phyloP scores from a whole-genome alignment of 2,329 filamentous ascomycete species.

The Paraphaeosphaeria sporulosa region DNA sequence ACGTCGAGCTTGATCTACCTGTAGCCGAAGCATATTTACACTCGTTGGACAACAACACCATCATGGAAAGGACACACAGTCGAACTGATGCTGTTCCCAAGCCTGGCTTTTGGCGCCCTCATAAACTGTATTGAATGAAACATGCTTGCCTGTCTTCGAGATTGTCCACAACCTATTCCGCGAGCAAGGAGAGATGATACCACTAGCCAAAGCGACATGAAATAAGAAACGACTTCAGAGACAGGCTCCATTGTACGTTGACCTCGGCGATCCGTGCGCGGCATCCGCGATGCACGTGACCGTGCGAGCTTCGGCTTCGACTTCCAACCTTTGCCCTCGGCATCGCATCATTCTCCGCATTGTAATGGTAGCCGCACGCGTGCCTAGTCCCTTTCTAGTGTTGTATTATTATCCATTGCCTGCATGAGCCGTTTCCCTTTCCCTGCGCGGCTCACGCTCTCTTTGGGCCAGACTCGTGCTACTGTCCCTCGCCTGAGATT shows the following conservation, averaged over 20 bases:
- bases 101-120: constrained; percentile 54
- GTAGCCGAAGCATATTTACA: neutral
- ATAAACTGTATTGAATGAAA: constrained; percentile 53
- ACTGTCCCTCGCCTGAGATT: constrained; percentile 19
- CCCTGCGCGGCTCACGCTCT: constrained; percentile 38
- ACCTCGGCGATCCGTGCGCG: constrained; percentile 11
- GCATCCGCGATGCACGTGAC: constrained; percentile 14
- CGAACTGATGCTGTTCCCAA: constrained; percentile 29
- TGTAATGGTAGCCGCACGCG: constrained; percentile 20
- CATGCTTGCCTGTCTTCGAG: neutral
- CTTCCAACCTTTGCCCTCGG: constrained; percentile 22
- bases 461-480: constrained; percentile 24
- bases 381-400: constrained; percentile 24
- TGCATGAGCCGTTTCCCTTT: constrained; percentile 35
- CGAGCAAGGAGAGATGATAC: neutral
- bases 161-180: neutral
- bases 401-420: constrained; percentile 22
- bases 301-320: constrained; percentile 1
- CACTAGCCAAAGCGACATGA: neutral
- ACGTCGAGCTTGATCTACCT: neutral
- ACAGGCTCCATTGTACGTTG: neutral
- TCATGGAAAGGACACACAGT: neutral
- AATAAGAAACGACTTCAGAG: neutral
- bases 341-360: constrained; percentile 21
- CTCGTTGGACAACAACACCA: constrained; percentile 1